Evolutionary conservation across 2,329 filamentous ascomycete genomes (phyloP), one percentile per base, ranked within the genome.

Genomic region (Escovopsis sp.): DNA sequence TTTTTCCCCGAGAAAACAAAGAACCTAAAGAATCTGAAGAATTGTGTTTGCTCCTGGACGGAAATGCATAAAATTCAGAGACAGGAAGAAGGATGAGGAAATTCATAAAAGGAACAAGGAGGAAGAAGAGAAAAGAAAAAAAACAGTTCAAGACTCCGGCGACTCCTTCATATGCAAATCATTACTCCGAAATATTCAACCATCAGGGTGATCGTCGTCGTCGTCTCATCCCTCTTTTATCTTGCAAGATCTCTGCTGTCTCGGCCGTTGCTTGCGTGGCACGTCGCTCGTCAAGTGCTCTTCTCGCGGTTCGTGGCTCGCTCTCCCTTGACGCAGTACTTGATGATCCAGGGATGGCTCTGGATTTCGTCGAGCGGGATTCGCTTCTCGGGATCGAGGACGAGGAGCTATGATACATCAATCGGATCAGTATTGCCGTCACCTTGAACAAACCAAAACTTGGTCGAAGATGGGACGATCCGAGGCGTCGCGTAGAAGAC

Each of bases 301-400:
- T 64, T 70, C 51, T 75, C 74, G 45, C 67, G 67, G 56, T 68
- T 72, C 33, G 64, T 52, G 6, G 66, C 67, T 42, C 69, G 62
- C 56, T 74, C 70, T n/a, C 71, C 70, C 63, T 75, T 77, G 49
- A 82, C 72, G 60, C 89, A 96, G 62, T 96, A 85, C 70, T 95
- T 96, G 52, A 95, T 61, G 55, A 98, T 94, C 91, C 91, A 98
- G 15, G 91, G 89, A 60, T 96, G 91, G 41, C 73, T 72, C 61
- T 89, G 81, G 33, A 96, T 82, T 45, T 94, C 81, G 12, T 94
- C 87, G 10, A 98, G 75, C 4, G 87, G 76, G 53, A 98, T 84
- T 50, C 91, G 74, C 70, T 94, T 94, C 56, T 94, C 86, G 0
- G 91, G 91, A 57, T 96, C 87, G 43, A 96, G 73, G 18, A 95